A percentile compares a stretch with the other conserved stretches of the same genome.
Evolutionary conservation across 345 rosid species (phyloP).

Genomic region (Eucalyptus marginata): DNA sequence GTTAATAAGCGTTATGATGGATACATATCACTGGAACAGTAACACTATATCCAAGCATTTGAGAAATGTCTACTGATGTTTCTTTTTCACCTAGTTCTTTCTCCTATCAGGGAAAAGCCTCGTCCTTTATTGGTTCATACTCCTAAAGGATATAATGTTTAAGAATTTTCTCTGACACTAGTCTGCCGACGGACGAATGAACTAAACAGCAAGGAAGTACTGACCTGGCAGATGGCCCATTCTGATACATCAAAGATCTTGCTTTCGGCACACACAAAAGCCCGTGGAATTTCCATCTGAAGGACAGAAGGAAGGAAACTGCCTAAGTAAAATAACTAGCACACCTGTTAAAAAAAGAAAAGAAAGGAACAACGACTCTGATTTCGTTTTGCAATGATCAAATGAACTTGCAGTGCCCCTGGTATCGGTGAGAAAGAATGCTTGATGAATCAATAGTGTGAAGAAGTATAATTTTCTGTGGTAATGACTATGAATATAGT

Average conservation of each 20-base stretch:
- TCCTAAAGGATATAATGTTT: neutral
- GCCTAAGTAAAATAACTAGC: neutral
- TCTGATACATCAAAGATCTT: conserved; percentile 98
- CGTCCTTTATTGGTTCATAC: neutral
- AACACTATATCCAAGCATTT: neutral
- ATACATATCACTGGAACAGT: neutral
- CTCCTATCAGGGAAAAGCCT: neutral
- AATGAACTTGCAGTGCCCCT: neutral
- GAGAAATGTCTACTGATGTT: neutral
- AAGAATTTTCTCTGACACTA: neutral
- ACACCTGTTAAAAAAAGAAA: neutral
- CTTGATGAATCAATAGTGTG: neutral
- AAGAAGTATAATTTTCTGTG: neutral
- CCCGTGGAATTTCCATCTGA: conserved; percentile 93
- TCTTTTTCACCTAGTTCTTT: neutral
- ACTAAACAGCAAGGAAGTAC: neutral
- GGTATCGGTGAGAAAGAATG: neutral
- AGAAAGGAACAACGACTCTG: neutral
- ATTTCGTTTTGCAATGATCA: neutral
- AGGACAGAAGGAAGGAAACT: conserved; percentile 1
- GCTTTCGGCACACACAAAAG: conserved; percentile 99
- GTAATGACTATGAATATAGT: neutral
- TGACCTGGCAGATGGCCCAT: conserved; percentile 99
- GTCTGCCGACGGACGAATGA: neutral
- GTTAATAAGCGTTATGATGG: neutral